Evolutionary conservation across 371 early-diverging fungal genomes (phyloP).

Genomic region (Mortierella sp.): DNA sequence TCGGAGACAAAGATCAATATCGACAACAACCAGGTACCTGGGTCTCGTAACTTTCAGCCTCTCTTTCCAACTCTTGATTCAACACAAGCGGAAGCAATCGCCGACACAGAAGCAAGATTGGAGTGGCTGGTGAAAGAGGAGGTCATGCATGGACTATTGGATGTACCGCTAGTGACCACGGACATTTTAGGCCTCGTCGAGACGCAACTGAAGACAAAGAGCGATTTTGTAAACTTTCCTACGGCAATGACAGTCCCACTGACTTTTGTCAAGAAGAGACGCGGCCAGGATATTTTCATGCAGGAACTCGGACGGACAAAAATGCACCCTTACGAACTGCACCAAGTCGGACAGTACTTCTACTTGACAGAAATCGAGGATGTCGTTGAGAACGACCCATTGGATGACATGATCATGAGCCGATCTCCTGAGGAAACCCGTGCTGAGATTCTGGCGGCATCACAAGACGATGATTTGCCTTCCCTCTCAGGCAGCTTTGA

Average conservation of each 20-base stretch:
- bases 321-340: conserved; percentile 62
- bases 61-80: conserved; percentile 57
- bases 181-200: conserved; percentile 70
- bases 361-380: conserved; percentile 66
- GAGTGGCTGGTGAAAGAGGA: conserved; percentile 79
- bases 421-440: conserved; percentile 11
- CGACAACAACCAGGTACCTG: conserved; percentile 29
- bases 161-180: conserved; percentile 64
- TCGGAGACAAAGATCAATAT: conserved; percentile 49
- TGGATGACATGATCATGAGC: conserved; percentile 6
- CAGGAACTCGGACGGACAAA: conserved; percentile 64
- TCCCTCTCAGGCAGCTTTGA: conserved; percentile 8
- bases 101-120: conserved; percentile 68
- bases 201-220: conserved; percentile 69
- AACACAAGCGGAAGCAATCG: conserved; percentile 70
- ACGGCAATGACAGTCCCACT: conserved; percentile 69
- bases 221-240: conserved; percentile 74
- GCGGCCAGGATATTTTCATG: conserved; percentile 66
- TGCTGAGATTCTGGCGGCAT: conserved; percentile 1
- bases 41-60: conserved; percentile 46
- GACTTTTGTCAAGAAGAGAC: conserved; percentile 66
- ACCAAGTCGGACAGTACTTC: conserved; percentile 68
- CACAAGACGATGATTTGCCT: conserved; percentile 19
- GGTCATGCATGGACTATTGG: conserved; percentile 77
- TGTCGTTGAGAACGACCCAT: conserved; percentile 4